Evolutionary conservation across 108 stramenopile genomes (phyloP), one percentile per base, ranked within the genome.

Genomic region (Cyclotella kingstonii): DNA sequence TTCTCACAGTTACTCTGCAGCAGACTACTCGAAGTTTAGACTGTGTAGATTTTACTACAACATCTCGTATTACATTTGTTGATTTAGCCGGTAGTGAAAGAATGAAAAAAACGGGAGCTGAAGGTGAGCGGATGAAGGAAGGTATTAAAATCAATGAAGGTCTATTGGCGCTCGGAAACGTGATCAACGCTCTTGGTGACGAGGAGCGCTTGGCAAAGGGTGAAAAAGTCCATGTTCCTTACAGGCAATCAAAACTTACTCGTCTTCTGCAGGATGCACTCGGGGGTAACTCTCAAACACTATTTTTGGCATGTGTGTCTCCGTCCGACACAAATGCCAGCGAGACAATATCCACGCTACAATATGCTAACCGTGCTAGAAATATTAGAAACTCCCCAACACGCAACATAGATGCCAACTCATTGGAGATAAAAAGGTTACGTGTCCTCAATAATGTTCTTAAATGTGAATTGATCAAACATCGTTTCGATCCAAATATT

Each of bases 81-180:
- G 93, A 94, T 69, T 53, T 94, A 29, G 93, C 93, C 10, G 93
- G 93, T 7, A 92, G 90, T 61, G 96, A 98, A 60, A 79, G 97
- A 26, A 91, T 95, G 78, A 97, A 97, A 53, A 93, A 95, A 49
- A 97, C 95, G 17, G 96, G 94, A 34, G 92, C 92, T 19, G 81
- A 88, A 57, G 97, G 93, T 17, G 81, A 80, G 42, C 76, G 93
- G 27, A 81, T 86, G 41, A 75, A 78, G 33, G 94, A 97, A 73
- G 98, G 95, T 11, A 96, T 97, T 57, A 89, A 89, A 54, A 91
- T 97, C 77, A 97, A 97, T 65, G 88, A 95, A 67, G 96, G 98
- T 0, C 89, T 99, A 0, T 76, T 99, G 29, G 96, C 95, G 4
- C 80, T 99, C 11, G 98, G 98, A 39, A 99, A 98, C 66, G 98